Percentiles rank a stretch among this genome's conserved stretches.
Conservation (phyloP, 2,329 filamentous ascomycete genomes). For the Talaromyces pinophilus region DNA sequence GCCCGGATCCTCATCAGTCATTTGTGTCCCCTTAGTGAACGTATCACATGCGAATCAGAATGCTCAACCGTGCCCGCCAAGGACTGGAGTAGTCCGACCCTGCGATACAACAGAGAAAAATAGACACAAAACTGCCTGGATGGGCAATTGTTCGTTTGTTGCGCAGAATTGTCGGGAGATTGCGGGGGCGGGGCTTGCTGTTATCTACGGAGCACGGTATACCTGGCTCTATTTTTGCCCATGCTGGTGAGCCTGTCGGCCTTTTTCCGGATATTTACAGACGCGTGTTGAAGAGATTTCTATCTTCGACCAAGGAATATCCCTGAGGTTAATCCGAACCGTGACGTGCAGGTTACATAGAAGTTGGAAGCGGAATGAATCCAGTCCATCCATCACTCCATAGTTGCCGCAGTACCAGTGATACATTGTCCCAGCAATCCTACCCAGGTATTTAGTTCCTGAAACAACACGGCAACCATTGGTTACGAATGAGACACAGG, state of each 20-base stretch:
- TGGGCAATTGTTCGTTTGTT: not conserved
- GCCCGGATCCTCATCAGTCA: constrained; percentile 10
- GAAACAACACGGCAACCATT: not conserved
- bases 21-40: not conserved
- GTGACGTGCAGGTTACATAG: constrained; percentile 20
- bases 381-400: not conserved
- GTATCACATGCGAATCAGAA: constrained; percentile 16
- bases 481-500: not conserved
- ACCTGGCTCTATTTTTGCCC: constrained; percentile 1
- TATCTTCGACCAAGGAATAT: not conserved
- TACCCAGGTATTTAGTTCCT: constrained; percentile 2
- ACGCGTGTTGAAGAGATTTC: not conserved
- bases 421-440: not conserved
- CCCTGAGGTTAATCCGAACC: not conserved
- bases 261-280: not conserved
- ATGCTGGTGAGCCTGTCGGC: not conserved
- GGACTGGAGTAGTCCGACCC: constrained; percentile 11
- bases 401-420: not conserved
- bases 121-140: not conserved
- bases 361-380: constrained; percentile 13
- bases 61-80: constrained; percentile 6
- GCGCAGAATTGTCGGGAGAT: constrained; percentile 12
- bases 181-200: constrained; percentile 18
- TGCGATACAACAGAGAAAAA: constrained; percentile 16
- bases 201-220: constrained; percentile 12